Evolutionary conservation across 2,329 filamentous ascomycete species (phyloP), one percentile per base, ranked within the genome.

Genomic region (Talaromyces sp.): DNA sequence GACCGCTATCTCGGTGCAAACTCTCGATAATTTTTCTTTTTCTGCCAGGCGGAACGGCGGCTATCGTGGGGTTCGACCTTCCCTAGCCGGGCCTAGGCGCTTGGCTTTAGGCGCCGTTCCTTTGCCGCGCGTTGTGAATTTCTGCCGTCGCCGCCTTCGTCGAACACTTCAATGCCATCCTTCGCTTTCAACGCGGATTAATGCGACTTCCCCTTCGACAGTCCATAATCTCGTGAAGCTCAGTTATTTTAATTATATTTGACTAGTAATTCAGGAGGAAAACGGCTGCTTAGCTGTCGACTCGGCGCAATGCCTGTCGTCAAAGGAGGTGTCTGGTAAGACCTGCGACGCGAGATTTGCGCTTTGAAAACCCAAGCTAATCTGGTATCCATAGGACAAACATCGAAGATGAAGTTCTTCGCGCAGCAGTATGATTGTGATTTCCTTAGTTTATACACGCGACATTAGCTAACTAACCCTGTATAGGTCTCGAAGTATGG

Each of bases 341-440:
- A 67, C 58, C 40, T 61, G 40, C 57, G 50, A 33, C 34, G 47
- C 52, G 31, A 53, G 44, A 33, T 52, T 23, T 54, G 28, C 56
- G 53, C 31, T 30, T n/a, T 23, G 16, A 44, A 33, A 52, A 57
- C 50, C 51, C 31, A 33, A 61, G 42, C 69, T 74, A 65, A 74
- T 56, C 33, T 14, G 5, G 1, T 14, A 47, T 31, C 30, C 23
- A 12, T 59, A 79, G 77, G 86, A 88, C 86, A 12, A 89, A 89
- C 68, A 87, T 88, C 67, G 86, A 89, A 83, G 95, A 99, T 80
- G 95, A 99, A 79, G 96, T 98, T 72, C 89, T 99, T 79, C 97
- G 98, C 79, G 93, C 92, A 61, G 90, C 90, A 63, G 92, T 76
- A 72, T 56, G 73, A 68, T 23, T 40, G 5, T 18, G 12, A 23